Percentiles rank a stretch among this genome's conserved stretches.
Evolutionary conservation across 2,329 filamentous ascomycete species (phyloP).

Genomic region (Cylindrodendrum hubeiense): DNA sequence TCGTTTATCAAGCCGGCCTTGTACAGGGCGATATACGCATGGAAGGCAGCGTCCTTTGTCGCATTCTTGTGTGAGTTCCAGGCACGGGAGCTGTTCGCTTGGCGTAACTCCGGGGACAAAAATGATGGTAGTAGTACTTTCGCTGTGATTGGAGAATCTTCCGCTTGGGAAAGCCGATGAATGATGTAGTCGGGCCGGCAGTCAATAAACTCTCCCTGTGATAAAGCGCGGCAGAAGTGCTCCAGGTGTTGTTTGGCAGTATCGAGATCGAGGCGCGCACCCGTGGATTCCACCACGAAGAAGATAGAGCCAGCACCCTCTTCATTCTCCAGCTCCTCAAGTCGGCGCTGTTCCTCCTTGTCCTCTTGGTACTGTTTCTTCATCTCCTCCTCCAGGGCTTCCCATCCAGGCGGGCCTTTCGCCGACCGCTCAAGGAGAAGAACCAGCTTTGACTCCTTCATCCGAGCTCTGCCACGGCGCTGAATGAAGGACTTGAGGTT

Average conservation of each 20-base stretch:
- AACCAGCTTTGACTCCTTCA: slow-evolving; percentile 63
- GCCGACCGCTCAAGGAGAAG: slow-evolving; percentile 55
- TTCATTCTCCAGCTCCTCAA: slow-evolving; percentile 63
- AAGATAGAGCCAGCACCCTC: slow-evolving; percentile 38
- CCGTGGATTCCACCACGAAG: slow-evolving; percentile 57
- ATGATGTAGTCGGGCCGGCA: slow-evolving; percentile 76
- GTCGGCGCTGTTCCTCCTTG: slow-evolving; percentile 60
- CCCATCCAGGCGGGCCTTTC: slow-evolving; percentile 64
- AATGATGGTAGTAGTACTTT: slow-evolving; percentile 78
- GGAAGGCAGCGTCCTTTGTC: slow-evolving; percentile 84
- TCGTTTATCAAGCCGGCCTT: slow-evolving; percentile 80
- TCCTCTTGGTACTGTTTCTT: slow-evolving; percentile 76
- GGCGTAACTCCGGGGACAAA: slow-evolving; percentile 63
- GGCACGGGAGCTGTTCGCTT: slow-evolving; percentile 36
- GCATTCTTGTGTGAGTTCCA: slow-evolving; percentile 82
- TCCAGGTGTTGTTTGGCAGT: slow-evolving; percentile 82
- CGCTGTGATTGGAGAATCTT: slow-evolving; percentile 58
- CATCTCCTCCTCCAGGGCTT: slow-evolving; percentile 78
- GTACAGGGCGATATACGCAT: slow-evolving; percentile 80
- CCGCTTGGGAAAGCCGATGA: slow-evolving; percentile 47
- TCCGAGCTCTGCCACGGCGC: slow-evolving; percentile 65
- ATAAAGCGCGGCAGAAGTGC: slow-evolving; percentile 81
- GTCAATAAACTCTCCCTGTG: slow-evolving; percentile 71
- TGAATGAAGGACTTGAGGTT: slow-evolving; percentile 71
- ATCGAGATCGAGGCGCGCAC: slow-evolving; percentile 78